Conservation (phyloP, 2,329 filamentous ascomycete species). For the Talaromyces sp. region DNA sequence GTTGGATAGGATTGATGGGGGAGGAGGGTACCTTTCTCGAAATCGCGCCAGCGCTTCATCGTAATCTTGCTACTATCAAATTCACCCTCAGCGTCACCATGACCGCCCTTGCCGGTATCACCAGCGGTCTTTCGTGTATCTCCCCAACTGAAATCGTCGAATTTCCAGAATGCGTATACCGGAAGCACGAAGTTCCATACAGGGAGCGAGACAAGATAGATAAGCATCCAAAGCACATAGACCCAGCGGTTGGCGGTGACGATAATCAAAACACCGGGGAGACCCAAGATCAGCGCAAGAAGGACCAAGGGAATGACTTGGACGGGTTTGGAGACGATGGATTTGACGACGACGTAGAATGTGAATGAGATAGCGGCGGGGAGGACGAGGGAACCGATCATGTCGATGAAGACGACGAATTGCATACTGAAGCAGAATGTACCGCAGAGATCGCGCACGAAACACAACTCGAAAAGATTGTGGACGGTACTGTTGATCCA, state of each 20-base stretch:
- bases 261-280: slow-evolving; percentile 87
- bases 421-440: slow-evolving; percentile 99
- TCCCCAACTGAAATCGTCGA: slow-evolving; percentile 99
- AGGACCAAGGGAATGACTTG: slow-evolving; percentile 90
- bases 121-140: slow-evolving; percentile 94
- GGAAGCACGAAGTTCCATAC: slow-evolving; percentile 98
- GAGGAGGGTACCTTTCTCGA: slow-evolving; percentile 67
- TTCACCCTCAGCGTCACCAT: slow-evolving; percentile 81
- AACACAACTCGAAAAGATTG: slow-evolving; percentile 94
- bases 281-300: slow-evolving; percentile 83
- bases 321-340: slow-evolving; percentile 72
- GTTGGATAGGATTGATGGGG: background rate
- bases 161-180: slow-evolving; percentile 97
- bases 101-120: slow-evolving; percentile 82
- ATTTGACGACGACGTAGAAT: slow-evolving; percentile 87
- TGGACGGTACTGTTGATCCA: slow-evolving; percentile 99
- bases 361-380: slow-evolving; percentile 97
- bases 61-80: slow-evolving; percentile 99
- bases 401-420: slow-evolving; percentile 93
- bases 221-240: slow-evolving; percentile 95
- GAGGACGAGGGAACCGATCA: slow-evolving; percentile 89
- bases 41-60: slow-evolving; percentile 98
- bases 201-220: slow-evolving; percentile 88
- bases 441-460: slow-evolving; percentile 93
- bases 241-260: slow-evolving; percentile 89